These are phyloP conservation scores for Penicillium paradoxum DNA, from an alignment of 495 filamentous ascomycete species.

Conservation along the genomic window DNA sequence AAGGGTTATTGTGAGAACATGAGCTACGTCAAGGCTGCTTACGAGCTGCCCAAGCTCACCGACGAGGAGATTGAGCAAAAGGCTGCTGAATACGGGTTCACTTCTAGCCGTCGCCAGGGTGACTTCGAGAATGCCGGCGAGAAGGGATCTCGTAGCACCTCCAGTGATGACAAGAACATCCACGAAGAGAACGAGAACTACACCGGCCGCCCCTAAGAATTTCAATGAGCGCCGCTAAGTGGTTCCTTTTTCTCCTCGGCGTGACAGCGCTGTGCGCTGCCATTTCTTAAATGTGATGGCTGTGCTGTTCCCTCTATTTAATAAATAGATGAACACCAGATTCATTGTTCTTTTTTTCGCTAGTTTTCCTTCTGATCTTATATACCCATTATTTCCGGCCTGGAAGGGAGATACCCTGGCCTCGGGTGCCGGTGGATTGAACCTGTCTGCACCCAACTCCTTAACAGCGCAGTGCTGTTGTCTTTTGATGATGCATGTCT, in stretches of 20 bases:
- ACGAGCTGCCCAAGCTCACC: conserved; percentile 62
- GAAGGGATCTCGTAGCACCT: conserved; percentile 19
- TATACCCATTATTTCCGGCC: conserved; percentile 17
- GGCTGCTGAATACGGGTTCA: conserved; percentile 58
- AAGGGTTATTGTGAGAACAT: conserved; percentile 74
- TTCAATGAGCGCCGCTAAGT: background rate
- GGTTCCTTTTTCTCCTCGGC: background rate
- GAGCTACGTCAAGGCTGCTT: conserved; percentile 63
- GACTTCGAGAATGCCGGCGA: conserved; percentile 34
- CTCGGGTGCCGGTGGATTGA: background rate
- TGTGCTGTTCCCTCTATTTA: conserved; percentile 3
- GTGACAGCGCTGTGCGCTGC: conserved; percentile 20
- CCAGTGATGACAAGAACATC: conserved; percentile 4
- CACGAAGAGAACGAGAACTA: conserved; percentile 1
- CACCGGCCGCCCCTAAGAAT: background rate
- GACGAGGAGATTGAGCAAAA: conserved; percentile 61
- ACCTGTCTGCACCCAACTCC: background rate
- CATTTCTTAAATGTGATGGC: conserved; percentile 2
- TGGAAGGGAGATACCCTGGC: background rate
- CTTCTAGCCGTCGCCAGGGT: conserved; percentile 5
- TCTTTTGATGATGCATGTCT: conserved; percentile 13
- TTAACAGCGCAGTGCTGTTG: conserved; percentile 3
- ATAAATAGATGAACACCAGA: conserved; percentile 6
- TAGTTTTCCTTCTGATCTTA: conserved; percentile 5
- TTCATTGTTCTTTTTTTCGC: conserved; percentile 1